These are phyloP conservation scores for Pezizomycotina sp. DNA, from an alignment of 2,329 filamentous ascomycete species.

Conservation along the genomic window DNA sequence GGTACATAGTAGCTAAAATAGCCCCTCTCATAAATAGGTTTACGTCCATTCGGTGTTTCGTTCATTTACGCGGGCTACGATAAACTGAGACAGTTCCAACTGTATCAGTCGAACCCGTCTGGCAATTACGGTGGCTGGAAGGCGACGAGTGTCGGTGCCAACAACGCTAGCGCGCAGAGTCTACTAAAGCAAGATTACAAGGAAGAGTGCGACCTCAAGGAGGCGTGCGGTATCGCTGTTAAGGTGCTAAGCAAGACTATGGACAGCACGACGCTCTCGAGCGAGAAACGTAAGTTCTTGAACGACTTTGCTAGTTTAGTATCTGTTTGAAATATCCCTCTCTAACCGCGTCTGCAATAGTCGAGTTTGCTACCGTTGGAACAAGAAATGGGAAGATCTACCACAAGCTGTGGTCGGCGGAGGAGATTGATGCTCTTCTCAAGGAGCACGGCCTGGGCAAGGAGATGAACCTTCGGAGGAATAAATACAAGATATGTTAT, in stretches of 20 bases:
- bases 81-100: slow-evolving; percentile 86
- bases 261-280: slow-evolving; percentile 97
- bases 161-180: slow-evolving; percentile 94
- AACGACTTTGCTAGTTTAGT: background rate
- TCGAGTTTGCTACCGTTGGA: slow-evolving; percentile 96
- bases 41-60: slow-evolving; percentile 92
- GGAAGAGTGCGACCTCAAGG: slow-evolving; percentile 89
- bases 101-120: slow-evolving; percentile 96
- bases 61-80: slow-evolving; percentile 99
- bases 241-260: slow-evolving; percentile 99
- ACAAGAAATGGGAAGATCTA: slow-evolving; percentile 95
- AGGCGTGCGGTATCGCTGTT: slow-evolving; percentile 91
- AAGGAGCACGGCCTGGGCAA: slow-evolving; percentile 94
- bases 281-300: slow-evolving; percentile 74
- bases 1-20: background rate
- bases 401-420: slow-evolving; percentile 90
- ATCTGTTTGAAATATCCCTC: background rate
- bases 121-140: slow-evolving; percentile 99
- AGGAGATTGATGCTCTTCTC: slow-evolving; percentile 85
- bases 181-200: slow-evolving; percentile 99
- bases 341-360: slow-evolving; percentile 35
- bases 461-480: slow-evolving; percentile 54
- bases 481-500: slow-evolving; percentile 12
- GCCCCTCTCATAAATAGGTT: slow-evolving; percentile 33
- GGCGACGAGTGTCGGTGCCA: slow-evolving; percentile 90